These are phyloP conservation scores for Sugiyamaella floridensis DNA, from an alignment of 805 yeast species.

Conservation along the genomic window DNA sequence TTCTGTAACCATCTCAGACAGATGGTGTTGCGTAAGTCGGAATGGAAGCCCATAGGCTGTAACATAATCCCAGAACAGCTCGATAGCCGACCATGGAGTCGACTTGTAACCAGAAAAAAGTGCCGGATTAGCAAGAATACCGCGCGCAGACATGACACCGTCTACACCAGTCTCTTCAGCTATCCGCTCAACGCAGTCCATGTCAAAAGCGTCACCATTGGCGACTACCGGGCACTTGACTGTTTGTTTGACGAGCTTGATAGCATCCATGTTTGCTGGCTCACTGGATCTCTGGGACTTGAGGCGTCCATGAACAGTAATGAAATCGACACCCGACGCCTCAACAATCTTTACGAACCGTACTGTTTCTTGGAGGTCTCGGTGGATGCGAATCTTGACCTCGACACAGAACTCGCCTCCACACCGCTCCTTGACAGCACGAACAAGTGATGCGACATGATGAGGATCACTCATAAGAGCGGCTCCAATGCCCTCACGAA, in stretches of 20 bases:
- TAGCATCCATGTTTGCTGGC: conserved; percentile 81
- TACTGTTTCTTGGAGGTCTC: conserved; percentile 64
- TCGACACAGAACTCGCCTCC: conserved; percentile 73
- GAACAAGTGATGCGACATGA: conserved; percentile 74
- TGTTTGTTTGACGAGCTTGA: conserved; percentile 52
- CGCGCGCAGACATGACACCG: conserved; percentile 96
- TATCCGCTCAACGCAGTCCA: conserved; percentile 59
- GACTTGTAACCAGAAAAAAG: conserved; percentile 63
- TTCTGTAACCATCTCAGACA: conserved; percentile 73
- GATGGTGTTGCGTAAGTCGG: conserved; percentile 77
- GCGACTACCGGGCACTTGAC: conserved; percentile 77
- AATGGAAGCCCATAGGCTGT: conserved; percentile 80
- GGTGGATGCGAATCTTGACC: conserved; percentile 86
- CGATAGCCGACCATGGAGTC: conserved; percentile 91
- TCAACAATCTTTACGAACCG: conserved; percentile 68
- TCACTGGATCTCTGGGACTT: conserved; percentile 75
- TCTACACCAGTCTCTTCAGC: conserved; percentile 65
- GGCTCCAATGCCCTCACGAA: conserved; percentile 94
- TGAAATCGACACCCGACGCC: conserved; percentile 84
- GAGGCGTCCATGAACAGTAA: conserved; percentile 91
- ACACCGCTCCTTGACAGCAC: conserved; percentile 68
- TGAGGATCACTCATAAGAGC: conserved; percentile 84
- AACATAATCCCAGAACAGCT: conserved; percentile 70
- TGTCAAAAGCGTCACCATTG: conserved; percentile 85
- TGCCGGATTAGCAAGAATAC: conserved; percentile 79